Base-by-base conservation (phyloP, 805 yeast genomes). In the Saccharomycopsis oosterbeekiorum region DNA sequence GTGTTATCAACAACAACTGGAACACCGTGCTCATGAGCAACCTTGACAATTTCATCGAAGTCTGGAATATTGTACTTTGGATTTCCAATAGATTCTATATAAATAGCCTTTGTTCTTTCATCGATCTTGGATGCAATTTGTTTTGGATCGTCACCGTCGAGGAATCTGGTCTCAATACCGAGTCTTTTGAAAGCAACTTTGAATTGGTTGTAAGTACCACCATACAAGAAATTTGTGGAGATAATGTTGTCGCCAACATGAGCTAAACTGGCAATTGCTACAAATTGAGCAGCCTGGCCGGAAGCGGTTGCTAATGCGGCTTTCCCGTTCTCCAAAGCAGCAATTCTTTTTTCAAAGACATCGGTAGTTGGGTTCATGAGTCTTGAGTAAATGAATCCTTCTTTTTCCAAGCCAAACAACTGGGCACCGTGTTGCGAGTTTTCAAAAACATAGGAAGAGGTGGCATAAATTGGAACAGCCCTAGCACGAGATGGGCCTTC, bases 131-230 rank as follows among this genome's bases (percentile, higher is more conserved):
- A 80, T 66, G 81, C 92, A 71, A 90, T 85, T 63, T 84, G 88
- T 63, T 82, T 91, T 60, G 85, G 79, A 41, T 75, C 72, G 70
- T 90, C 96, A 68, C 97, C 96, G 47, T 85, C 75, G 59, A 91
- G 96, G 70, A 92, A 92, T 70, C 91, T 82, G 59, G 88, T 81
- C 70, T 88, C 90, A 67, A 93, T 86, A 39, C 97, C 97, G 60
- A 91, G 77, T 71, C 96, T 83, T 75, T 89, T 88, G 80, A 93
- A 88, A 24, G 94, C 85, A 67, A 90, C 96, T 74, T 90, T 91
- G 80, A 93, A 89, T 73, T 93, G 97, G 73, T 93, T 93, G 77
- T 86, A 91, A 62, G 97, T 92, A 69, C 99, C 99, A 67, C 99
- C 99, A 72, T 94, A 93, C 65, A 93, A 78, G 78, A 72, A 89